Base-by-base conservation (phyloP, 768 basidiomycete species). In the Tricholoma terreum region DNA sequence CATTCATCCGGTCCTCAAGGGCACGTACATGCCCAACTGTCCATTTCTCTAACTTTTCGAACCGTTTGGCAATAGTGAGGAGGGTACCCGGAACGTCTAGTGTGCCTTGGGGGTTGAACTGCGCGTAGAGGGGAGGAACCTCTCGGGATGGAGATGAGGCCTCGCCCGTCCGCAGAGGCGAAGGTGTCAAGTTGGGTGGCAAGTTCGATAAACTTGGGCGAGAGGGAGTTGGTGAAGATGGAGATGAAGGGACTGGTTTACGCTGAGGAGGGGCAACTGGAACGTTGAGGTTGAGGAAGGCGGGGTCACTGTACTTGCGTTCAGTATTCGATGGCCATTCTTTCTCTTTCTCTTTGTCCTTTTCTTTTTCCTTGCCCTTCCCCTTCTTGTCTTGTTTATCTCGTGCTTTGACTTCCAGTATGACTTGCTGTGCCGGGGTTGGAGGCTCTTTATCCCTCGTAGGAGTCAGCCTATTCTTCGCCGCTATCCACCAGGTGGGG, bases 1-100 rank as follows among this genome's bases (percentile, higher is more conserved):
- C 92, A 58, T 86, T 84, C 91, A 94, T 94, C 31, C 92, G 82
- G 17, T 93, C 92, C 62, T 94, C 92, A n/a, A 94, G 73, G 1
- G 92, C 92, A 54, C 92, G 85, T 2, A 92, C 90, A 63, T 94
- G 92, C 6, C 89, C 85, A 2, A 94, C 90, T 0, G 91, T 88
- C 92, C 92, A 94, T 60, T 88, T 88, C 67, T 94, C 92, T 11
- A 94, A 80, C 68, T 94, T 94, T 70, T 94, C 92, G 57, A 94
- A 93, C 19, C 92, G 84, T 56, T 81, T 83, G 11, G 90, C 89
- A 42, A 94, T 84, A 10, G 82, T 80, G 21, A 94, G 72, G 5
- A 94, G 75, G 0, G 92, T 93, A 1, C 80, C 84, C 10, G 86
- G 81, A 8, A 92, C 75, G 65, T 94, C 92, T 4, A 94, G 72